Evolutionary conservation across 2,329 filamentous ascomycete genomes (phyloP), one percentile per base, ranked within the genome.

Genomic region (Fusarium avenaceum): DNA sequence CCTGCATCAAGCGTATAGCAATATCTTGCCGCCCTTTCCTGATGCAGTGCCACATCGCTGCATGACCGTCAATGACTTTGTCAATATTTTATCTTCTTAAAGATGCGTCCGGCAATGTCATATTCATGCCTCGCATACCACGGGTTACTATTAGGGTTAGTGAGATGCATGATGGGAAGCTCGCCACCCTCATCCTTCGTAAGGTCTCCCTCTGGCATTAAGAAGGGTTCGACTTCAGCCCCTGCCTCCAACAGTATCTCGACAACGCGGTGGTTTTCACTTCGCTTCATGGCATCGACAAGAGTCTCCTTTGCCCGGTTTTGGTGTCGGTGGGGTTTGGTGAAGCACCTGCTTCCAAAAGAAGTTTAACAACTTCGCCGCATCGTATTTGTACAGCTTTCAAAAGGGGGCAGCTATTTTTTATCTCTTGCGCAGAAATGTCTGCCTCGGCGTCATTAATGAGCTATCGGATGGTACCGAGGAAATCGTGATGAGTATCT

Each of bases 161-260:
- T 56, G 20, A 70, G 26, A 22, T 62, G 54, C 67, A 70, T 70
- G 19, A 70, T 65, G 6, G 67, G 67, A 30, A 68, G 50, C 13
- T 45, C 26, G 4, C 39, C 19, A 10, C 50, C 50, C 11, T 44
- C 38, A 7, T 13, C 28, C 35, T 22, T n/a, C 6, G 51, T 46
- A 20, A 58, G 42, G 6, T 42, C 45, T 49, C 40, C 24, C 14
- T 42, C 51, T 38, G 59, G 59, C 52, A 51, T 46, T 38, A 55
- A 35, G 20, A 49, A 51, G 22, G 53, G n/a, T n/a, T 70, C 67
- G 20, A 60, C 67, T 33, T 70, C 63, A 20, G 63, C 67, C 32
- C 67, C 59, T 9, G 48, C 64, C 17, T 57, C 43, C 10, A 70
- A 49, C 7, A 70, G 32, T 6, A 61, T 44, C 6, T 49, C 42